Evolutionary conservation across 306 rosid species (phyloP).

Genomic region (Amphicarpaea edgeworthii): DNA sequence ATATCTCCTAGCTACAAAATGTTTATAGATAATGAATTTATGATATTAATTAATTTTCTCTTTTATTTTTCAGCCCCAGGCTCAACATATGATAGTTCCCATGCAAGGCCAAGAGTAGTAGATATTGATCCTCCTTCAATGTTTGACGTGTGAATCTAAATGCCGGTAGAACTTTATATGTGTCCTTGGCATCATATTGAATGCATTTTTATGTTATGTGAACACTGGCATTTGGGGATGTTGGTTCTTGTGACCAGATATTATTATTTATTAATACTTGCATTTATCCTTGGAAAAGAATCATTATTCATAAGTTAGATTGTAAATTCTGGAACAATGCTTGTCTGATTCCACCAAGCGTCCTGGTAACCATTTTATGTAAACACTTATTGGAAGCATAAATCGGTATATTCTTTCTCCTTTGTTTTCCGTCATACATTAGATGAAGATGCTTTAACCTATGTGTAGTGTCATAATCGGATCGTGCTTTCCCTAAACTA

Average conservation of each 20-base stretch:
- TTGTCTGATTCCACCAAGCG: slow-evolving; percentile 37
- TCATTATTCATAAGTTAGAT: slow-evolving; percentile 38
- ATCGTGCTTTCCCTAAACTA: neutral
- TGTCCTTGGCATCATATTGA: slow-evolving; percentile 34
- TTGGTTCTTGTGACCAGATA: slow-evolving; percentile 38
- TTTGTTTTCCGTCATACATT: neutral
- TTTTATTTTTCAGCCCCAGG: slow-evolving; percentile 51
- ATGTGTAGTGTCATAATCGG: no score
- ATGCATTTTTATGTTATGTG: slow-evolving; percentile 43
- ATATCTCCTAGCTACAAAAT: no score
- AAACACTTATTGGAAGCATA: slow-evolving; percentile 39
- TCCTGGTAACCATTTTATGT: slow-evolving; percentile 30
- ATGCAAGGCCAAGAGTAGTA: slow-evolving; percentile 77
- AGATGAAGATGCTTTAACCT: slow-evolving; percentile 4
- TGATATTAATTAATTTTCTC: slow-evolving; percentile 2
- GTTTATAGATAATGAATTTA: neutral
- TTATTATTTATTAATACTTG: slow-evolving; percentile 44
- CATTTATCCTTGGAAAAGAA: slow-evolving; percentile 43
- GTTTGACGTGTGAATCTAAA: slow-evolving; percentile 36
- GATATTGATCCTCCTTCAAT: slow-evolving; percentile 23
- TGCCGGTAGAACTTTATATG: slow-evolving; percentile 37
- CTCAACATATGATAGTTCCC: slow-evolving; percentile 73
- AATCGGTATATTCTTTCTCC: slow-evolving; percentile 21
- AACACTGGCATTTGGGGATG: slow-evolving; percentile 44
- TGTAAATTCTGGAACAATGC: slow-evolving; percentile 41